Conservation (phyloP, 441 rosid genomes). For the Gossypium gossypioides region DNA sequence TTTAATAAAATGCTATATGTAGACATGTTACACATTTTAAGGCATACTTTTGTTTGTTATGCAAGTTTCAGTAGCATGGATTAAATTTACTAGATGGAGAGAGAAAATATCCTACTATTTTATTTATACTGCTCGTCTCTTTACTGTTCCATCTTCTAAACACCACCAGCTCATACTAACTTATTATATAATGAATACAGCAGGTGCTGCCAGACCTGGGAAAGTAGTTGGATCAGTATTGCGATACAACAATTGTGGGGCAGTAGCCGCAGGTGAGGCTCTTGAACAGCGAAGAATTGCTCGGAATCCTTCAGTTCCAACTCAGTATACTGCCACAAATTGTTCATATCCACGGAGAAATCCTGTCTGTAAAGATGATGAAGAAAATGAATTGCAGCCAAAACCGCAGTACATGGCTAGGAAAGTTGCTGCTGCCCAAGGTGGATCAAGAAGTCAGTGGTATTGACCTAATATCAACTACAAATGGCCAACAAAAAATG, state of each 20-base stretch:
- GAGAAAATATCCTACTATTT: neutral
- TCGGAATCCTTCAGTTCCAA: conserved; percentile 47
- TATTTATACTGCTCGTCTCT: neutral
- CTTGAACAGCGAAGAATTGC: conserved; percentile 69
- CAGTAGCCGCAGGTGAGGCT: conserved; percentile 43
- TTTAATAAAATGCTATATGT: neutral
- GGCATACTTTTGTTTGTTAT: neutral
- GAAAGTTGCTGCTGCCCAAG: conserved; percentile 81
- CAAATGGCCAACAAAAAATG: neutral
- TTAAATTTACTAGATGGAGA: neutral
- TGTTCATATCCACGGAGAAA: conserved; percentile 58
- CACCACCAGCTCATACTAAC: neutral
- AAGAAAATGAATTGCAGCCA: conserved; percentile 65
- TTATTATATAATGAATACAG: conserved; percentile 19
- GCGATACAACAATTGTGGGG: conserved; percentile 71
- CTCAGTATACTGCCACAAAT: conserved; percentile 43
- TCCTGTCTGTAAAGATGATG: conserved; percentile 55
- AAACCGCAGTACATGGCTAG: conserved; percentile 72
- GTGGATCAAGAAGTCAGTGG: conserved; percentile 66
- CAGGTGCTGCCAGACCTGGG: conserved; percentile 75
- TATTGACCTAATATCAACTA: conserved; percentile 28
- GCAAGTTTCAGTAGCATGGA: neutral
- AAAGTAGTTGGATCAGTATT: conserved; percentile 73
- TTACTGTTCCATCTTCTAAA: neutral
- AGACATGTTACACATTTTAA: neutral